Percentiles rank a stretch among this genome's conserved stretches.
phyloP scores from a whole-genome alignment of 768 basidiomycete genomes.

The Pleurotus giganteus region DNA sequence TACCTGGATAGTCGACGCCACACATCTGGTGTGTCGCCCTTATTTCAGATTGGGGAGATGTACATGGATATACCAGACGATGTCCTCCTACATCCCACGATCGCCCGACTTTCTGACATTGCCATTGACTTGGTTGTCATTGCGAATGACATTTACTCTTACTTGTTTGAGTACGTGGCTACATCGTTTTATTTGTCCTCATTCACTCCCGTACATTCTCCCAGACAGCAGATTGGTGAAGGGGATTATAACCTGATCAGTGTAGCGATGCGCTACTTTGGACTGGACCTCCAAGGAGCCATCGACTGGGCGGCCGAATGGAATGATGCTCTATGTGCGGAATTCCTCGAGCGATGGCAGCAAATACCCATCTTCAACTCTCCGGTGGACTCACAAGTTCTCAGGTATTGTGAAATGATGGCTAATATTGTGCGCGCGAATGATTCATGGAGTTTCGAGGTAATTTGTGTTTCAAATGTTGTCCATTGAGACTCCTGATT shows the following conservation, averaged over 20 bases:
- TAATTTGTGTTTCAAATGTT: too few species aligned
- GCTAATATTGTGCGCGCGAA: slow-evolving; percentile 51
- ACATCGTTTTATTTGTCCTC: too few species aligned
- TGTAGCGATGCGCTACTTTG: slow-evolving; percentile 45
- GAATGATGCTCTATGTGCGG: slow-evolving; percentile 31
- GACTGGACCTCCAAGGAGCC: slow-evolving; percentile 36
- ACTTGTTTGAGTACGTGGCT: not conserved
- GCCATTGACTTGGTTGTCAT: not conserved
- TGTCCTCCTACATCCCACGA: slow-evolving; percentile 30
- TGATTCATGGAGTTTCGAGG: slow-evolving; percentile 49
- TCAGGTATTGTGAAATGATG: slow-evolving; percentile 41
- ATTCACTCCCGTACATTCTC: too few species aligned
- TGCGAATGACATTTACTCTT: not conserved
- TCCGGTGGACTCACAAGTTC: slow-evolving; percentile 38
- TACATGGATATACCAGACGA: slow-evolving; percentile 37
- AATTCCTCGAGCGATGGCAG: slow-evolving; percentile 32
- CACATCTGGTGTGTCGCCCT: slow-evolving; percentile 37
- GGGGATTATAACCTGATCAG: slow-evolving; percentile 44
- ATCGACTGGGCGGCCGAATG: slow-evolving; percentile 34
- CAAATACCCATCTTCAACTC: slow-evolving; percentile 40
- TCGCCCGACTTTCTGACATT: not conserved
- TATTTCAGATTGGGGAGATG: slow-evolving; percentile 33
- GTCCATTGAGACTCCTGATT: too few species aligned
- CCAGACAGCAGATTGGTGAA: too few species aligned
- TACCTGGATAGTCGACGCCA: slow-evolving; percentile 40